Base-by-base conservation (phyloP, 1,284 basidiomycete species). In the Hypsizygus ulmarius region DNA sequence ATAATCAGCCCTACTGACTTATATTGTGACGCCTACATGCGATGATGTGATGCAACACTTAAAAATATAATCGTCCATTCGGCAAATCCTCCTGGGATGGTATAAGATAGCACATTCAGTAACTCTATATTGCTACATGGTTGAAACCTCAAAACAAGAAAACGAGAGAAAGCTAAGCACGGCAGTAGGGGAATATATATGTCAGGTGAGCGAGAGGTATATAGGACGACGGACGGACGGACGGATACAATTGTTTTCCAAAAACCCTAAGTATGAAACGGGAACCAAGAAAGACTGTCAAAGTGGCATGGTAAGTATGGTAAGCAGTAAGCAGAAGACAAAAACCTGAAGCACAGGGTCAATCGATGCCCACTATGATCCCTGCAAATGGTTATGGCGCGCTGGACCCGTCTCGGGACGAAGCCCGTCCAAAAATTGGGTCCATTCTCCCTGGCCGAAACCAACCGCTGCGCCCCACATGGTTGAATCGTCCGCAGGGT, bases 391-490 rank as follows among this genome's bases (percentile, higher is more conserved):
- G 39, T 66, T 15, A 16, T 50, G 65, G 45, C 58, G 54, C 28
- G 47, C 52, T 14, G 59, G 45, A 16, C 59, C 35, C 19, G 53
- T 49, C n/a, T 70, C 68, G 30, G 69, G 65, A 40, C 68, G 62
- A 45, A 73, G 60, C 28, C 66, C 69, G 49, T 73, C 71, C 59
- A 77, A 54, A 51, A 78, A 75, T 41, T 76, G 73, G 3, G 70
- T 67, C 76, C 76, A 82, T 60, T 82, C 80, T 33, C 75, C 73
- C 52, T 80, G 79, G 39, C 73, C 79, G 55, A 82, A 78, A 21
- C 81, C 81, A 43, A 80, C 71, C 19, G 78, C 74, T 6, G 80
- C 72, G 27, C 81, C 80, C 80, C 80, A 82, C 68, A 81, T 78
- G 4, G 66, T 64, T 56, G 21, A 25, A 47, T 79, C 76, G 44